phyloP scores from a whole-genome alignment of 495 filamentous ascomycete genomes.

The Pyrenula massariospora region DNA sequence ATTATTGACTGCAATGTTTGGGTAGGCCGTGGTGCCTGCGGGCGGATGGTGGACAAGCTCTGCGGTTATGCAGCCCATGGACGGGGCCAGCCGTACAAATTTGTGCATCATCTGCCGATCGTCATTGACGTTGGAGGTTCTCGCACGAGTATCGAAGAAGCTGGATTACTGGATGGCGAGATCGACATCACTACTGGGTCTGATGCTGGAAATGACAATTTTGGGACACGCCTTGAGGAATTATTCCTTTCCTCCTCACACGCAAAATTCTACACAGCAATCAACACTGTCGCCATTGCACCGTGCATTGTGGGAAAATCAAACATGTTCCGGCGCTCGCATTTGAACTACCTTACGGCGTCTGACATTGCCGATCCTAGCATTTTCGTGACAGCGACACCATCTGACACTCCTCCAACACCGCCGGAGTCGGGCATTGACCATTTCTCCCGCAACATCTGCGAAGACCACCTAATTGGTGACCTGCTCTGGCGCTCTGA shows the following conservation, averaged over 20 bases:
- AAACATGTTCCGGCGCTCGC: conserved; percentile 93
- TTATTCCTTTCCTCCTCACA: conserved; percentile 89
- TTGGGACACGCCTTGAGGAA: conserved; percentile 82
- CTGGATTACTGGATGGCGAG: conserved; percentile 25
- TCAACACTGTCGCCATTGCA: conserved; percentile 83
- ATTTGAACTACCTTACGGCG: conserved; percentile 70
- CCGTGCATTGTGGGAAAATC: conserved; percentile 95
- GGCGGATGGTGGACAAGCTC: conserved; percentile 77
- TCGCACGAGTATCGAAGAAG: conserved; percentile 20
- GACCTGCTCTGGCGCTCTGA: conserved; percentile 71
- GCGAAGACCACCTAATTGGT: conserved; percentile 93
- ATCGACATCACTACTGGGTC: conserved; percentile 3
- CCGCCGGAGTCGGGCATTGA: conserved; percentile 58
- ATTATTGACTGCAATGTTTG: conserved; percentile 95
- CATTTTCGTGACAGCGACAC: conserved; percentile 19
- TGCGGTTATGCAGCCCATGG: conserved; percentile 46
- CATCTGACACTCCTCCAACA: conserved; percentile 16
- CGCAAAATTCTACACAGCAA: conserved; percentile 96
- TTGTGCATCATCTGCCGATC: conserved; percentile 89
- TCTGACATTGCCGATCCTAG: conserved; percentile 12
- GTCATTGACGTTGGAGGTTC: conserved; percentile 57
- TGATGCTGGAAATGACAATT: neutral
- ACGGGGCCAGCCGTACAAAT: conserved; percentile 60
- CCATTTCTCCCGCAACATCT: conserved; percentile 91
- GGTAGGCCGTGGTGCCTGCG: conserved; percentile 67